Percentiles rank a stretch among this genome's conserved stretches.
Conservation (phyloP, 139 green algal genomes). For the Coelastrella sp. region DNA sequence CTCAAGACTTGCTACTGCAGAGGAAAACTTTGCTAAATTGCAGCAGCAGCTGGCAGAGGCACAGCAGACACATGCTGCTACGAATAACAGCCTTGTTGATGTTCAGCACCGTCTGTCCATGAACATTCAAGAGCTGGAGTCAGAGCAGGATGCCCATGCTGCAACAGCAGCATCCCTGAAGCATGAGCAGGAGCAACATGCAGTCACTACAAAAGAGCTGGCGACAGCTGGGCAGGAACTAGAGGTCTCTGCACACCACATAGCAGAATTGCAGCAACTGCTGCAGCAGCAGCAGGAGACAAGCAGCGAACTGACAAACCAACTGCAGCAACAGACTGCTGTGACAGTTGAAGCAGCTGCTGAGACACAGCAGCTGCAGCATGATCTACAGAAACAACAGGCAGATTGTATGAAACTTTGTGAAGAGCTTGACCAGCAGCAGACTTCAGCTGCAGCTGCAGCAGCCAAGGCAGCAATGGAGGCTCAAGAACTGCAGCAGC, state of each 20-base stretch:
- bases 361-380: constrained; percentile 25
- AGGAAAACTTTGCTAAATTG: not conserved
- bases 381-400: not conserved
- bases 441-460: not conserved
- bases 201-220: not conserved
- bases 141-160: not conserved
- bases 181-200: constrained; percentile 18
- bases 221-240: constrained; percentile 4
- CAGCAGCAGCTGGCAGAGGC: not conserved
- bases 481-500: not conserved
- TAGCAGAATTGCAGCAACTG: not conserved
- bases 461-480: not conserved
- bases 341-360: not conserved
- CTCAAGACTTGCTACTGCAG: not conserved
- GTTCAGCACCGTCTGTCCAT: not conserved
- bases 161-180: not conserved
- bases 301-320: not conserved
- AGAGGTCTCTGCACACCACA: not conserved
- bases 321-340: constrained; percentile 9
- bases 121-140: not conserved
- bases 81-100: not conserved
- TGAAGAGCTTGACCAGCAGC: constrained; percentile 1
- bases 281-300: constrained; percentile 29
- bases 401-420: not conserved
- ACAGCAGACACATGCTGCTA: not conserved